A percentile compares a stretch with the other conserved stretches of the same genome.
Evolutionary conservation across 2,329 filamentous ascomycete species (phyloP).

Genomic region (Fusarium luffae): DNA sequence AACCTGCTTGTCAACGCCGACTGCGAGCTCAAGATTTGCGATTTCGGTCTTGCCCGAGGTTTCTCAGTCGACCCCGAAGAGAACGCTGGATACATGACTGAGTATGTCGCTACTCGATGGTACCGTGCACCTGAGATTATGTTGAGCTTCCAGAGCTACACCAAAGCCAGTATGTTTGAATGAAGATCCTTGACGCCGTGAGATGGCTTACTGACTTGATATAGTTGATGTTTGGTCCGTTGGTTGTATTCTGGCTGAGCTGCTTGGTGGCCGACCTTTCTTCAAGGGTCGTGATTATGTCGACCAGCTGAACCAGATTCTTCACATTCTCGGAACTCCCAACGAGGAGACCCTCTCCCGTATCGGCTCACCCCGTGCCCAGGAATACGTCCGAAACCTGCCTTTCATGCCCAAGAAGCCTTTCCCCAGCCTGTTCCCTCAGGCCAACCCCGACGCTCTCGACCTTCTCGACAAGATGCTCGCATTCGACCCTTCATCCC

Average conservation of each 20-base stretch:
- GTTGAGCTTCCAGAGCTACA: conserved; percentile 99
- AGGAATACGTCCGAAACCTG: conserved; percentile 98
- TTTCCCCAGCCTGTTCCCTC: conserved; percentile 89
- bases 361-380: conserved; percentile 93
- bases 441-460: conserved; percentile 94
- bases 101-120: conserved; percentile 98
- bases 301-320: conserved; percentile 98
- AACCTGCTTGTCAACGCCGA: conserved; percentile 98
- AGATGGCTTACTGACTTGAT: conserved; percentile 21
- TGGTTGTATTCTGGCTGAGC: conserved; percentile 95
- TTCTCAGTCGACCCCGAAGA: conserved; percentile 98
- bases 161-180: conserved; percentile 91
- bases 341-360: conserved; percentile 93
- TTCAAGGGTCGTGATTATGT: conserved; percentile 99
- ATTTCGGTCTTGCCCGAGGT: conserved; percentile 95
- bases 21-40: conserved; percentile 99
- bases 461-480: conserved; percentile 97
- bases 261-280: conserved; percentile 95
- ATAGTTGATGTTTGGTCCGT: conserved; percentile 99
- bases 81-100: conserved; percentile 99
- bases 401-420: conserved; percentile 94
- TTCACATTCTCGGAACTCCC: conserved; percentile 96
- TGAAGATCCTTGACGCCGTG: not conserved
- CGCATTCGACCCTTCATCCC: conserved; percentile 92
- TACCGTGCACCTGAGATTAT: conserved; percentile 96